Conservation (phyloP, 2,329 filamentous ascomycete species). For the Peltaster fructicola region DNA sequence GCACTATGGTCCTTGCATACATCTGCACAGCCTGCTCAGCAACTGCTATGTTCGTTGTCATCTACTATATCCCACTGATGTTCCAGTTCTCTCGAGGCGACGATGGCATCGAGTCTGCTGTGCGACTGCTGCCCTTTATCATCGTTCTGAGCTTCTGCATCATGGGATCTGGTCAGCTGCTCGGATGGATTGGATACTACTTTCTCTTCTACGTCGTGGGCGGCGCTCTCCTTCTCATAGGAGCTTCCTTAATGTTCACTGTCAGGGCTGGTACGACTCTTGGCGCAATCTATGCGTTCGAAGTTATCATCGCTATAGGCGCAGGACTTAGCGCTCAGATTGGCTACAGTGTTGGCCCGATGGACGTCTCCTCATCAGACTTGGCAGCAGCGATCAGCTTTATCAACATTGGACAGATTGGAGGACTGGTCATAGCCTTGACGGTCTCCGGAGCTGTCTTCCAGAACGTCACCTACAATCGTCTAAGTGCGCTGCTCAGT, state of each 20-base stretch:
- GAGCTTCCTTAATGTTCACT: conserved; percentile 20
- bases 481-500: conserved; percentile 6
- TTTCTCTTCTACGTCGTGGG: conserved; percentile 24
- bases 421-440: conserved; percentile 11
- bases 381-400: conserved; percentile 3
- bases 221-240: conserved; percentile 19
- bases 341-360: conserved; percentile 7
- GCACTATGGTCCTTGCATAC: conserved; percentile 26
- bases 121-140: conserved; percentile 26
- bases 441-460: conserved; percentile 13
- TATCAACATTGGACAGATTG: conserved; percentile 11
- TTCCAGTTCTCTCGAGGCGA: conserved; percentile 30
- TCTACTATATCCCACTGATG: conserved; percentile 39
- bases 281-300: conserved; percentile 11
- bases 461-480: conserved; percentile 12
- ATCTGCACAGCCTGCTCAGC: no score
- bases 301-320: conserved; percentile 8
- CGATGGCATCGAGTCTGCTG: conserved; percentile 22
- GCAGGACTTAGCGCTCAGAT: conserved; percentile 8
- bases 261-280: conserved; percentile 5
- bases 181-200: conserved; percentile 23
- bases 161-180: conserved; percentile 21
- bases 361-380: conserved; percentile 5
- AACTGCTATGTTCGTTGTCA: no score
- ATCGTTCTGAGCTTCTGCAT: conserved; percentile 19